Evolutionary conservation across 2,329 filamentous ascomycete genomes (phyloP).

Genomic region (Trichoderma arundinaceum): DNA sequence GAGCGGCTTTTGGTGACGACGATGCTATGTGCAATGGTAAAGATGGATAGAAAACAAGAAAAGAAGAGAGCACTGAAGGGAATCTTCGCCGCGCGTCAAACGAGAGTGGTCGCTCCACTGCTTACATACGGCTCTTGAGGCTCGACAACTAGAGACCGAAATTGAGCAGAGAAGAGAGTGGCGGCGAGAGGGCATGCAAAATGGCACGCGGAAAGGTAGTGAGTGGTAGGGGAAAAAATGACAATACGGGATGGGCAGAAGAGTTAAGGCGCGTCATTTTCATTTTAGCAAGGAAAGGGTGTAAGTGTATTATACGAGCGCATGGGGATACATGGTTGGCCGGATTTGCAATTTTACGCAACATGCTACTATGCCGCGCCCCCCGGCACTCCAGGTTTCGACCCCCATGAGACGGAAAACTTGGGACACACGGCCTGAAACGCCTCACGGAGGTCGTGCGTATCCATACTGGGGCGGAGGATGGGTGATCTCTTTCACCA

Average conservation of each 20-base stretch:
- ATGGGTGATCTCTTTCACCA: slow-evolving; percentile 13
- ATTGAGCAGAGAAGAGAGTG: slow-evolving; percentile 19
- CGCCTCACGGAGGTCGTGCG: slow-evolving; percentile 22
- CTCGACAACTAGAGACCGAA: slow-evolving; percentile 11
- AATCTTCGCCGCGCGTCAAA: slow-evolving; percentile 28
- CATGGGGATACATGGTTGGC: slow-evolving; percentile 21
- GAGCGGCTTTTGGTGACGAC: slow-evolving; percentile 20
- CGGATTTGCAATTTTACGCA: slow-evolving; percentile 22
- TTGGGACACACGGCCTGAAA: slow-evolving; percentile 27
- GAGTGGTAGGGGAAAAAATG: slow-evolving; percentile 16
- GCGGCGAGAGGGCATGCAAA: slow-evolving; percentile 25
- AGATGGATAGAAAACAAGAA: slow-evolving; percentile 1
- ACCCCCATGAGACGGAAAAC: slow-evolving; percentile 19
- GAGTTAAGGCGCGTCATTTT: slow-evolving; percentile 28
- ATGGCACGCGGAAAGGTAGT: slow-evolving; percentile 10
- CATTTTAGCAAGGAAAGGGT: slow-evolving; percentile 30
- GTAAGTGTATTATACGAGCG: slow-evolving; percentile 25
- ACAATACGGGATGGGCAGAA: slow-evolving; percentile 21
- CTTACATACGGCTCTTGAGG: slow-evolving; percentile 26
- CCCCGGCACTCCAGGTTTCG: slow-evolving; percentile 26
- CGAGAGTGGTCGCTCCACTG: slow-evolving; percentile 26
- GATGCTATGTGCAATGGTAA: slow-evolving; percentile 19
- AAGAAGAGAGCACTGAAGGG: slow-evolving; percentile 9
- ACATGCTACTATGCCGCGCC: slow-evolving; percentile 16
- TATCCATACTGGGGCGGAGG: slow-evolving; percentile 22